These are phyloP conservation scores for Chlamydomonas reinhardtii DNA, from an alignment of 163 green algal genomes.

Conservation along the genomic window DNA sequence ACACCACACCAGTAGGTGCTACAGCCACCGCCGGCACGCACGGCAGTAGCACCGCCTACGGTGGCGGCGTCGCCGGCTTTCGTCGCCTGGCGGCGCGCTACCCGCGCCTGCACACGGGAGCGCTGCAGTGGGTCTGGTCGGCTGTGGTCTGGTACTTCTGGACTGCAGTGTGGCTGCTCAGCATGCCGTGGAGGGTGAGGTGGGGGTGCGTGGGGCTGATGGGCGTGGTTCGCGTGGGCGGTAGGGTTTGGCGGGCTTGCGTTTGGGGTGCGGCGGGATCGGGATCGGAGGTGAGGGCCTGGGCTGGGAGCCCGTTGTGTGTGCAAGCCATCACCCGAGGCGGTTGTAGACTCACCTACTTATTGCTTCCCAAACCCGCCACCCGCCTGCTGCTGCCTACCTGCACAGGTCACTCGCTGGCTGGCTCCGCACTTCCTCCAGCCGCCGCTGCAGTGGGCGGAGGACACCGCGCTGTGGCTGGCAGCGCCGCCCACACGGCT, in stretches of 20 bases:
- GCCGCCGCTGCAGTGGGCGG: constrained; percentile 5
- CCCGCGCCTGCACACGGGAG: background rate
- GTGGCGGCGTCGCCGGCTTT: too few species aligned
- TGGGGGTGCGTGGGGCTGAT: background rate
- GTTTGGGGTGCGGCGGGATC: too few species aligned
- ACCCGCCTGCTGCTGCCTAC: too few species aligned
- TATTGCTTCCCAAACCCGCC: background rate
- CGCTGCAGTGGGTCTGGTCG: constrained; percentile 33
- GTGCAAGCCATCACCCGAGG: too few species aligned
- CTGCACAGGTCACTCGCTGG: constrained; percentile 3
- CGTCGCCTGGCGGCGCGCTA: background rate
- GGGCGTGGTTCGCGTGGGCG: background rate
- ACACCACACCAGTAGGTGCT: too few species aligned
- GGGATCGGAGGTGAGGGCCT: too few species aligned
- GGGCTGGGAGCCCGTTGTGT: too few species aligned
- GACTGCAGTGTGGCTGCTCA: constrained; percentile 8
- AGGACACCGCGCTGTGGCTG: constrained; percentile 10
- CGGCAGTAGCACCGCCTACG: background rate
- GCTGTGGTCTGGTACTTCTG: constrained; percentile 4
- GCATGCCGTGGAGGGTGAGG: constrained; percentile 33
- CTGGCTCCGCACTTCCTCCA: constrained; percentile 21
- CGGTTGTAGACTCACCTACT: too few species aligned
- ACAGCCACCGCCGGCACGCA: background rate
- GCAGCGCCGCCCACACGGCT: background rate
- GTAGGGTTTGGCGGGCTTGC: background rate